These are phyloP conservation scores for Aspergillus eucalypticola DNA, from an alignment of 2,329 filamentous ascomycete species.

Conservation along the genomic window DNA sequence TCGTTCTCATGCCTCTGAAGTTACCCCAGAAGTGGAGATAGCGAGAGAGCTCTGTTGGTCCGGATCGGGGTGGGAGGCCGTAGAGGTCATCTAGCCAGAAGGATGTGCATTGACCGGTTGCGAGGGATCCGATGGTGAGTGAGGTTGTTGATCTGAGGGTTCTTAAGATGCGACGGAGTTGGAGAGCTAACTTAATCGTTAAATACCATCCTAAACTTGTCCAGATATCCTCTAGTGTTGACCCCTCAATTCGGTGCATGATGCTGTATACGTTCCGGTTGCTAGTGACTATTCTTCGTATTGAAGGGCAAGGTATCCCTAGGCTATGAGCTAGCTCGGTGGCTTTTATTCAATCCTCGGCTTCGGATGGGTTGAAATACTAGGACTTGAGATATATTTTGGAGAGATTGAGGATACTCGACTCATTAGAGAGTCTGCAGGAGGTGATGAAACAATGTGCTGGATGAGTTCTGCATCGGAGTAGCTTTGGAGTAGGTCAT, in stretches of 20 bases:
- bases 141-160: conserved; percentile 23
- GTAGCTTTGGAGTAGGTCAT: neutral
- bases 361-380: conserved; percentile 13
- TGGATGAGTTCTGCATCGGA: neutral
- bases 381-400: conserved; percentile 11
- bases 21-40: conserved; percentile 27
- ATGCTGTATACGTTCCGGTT: conserved; percentile 19
- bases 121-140: conserved; percentile 22
- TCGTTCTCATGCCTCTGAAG: conserved; percentile 16
- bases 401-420: neutral
- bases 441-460: neutral
- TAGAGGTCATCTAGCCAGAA: conserved; percentile 28
- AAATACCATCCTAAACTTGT: conserved; percentile 20
- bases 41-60: conserved; percentile 13
- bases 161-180: conserved; percentile 23
- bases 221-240: conserved; percentile 22
- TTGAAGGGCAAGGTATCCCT: conserved; percentile 19
- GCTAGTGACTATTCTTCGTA: conserved; percentile 16
- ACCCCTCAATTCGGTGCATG: conserved; percentile 24
- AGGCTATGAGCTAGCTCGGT: conserved; percentile 21
- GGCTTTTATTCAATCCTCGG: conserved; percentile 20
- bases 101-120: conserved; percentile 14
- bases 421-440: neutral
- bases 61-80: conserved; percentile 20
- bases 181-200: conserved; percentile 21